A percentile compares a stretch with the other conserved stretches of the same genome.
phyloP scores from a whole-genome alignment of 306 rosid genomes.

The Prunus fruticosa region DNA sequence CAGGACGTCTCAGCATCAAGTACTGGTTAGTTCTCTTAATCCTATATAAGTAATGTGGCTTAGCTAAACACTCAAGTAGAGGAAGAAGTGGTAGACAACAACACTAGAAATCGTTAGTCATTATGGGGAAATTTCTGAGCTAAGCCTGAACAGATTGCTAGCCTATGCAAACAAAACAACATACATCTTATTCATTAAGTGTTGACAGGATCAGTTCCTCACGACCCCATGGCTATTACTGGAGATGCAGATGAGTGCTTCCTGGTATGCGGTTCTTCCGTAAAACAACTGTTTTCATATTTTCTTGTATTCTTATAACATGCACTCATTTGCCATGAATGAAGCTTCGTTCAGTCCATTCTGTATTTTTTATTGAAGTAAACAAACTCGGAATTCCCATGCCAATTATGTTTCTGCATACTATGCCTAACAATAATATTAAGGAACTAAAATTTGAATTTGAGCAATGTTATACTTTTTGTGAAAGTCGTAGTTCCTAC shows the following conservation, averaged over 20 bases:
- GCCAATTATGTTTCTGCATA: not conserved
- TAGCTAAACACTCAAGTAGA: conserved; percentile 1
- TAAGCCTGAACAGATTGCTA: not conserved
- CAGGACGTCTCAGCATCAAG: conserved; percentile 45
- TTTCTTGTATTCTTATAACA: not conserved
- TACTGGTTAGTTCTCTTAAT: conserved; percentile 40
- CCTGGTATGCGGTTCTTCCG: conserved; percentile 42
- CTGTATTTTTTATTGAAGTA: not conserved
- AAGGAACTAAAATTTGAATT: not conserved
- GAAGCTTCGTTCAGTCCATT: not conserved
- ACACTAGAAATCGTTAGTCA: not conserved
- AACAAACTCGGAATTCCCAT: not conserved
- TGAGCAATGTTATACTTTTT: not conserved
- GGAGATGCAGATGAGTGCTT: conserved; percentile 52
- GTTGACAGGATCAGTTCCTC: conserved; percentile 42
- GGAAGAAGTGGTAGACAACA: not conserved
- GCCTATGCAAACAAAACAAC: not conserved
- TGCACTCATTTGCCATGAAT: not conserved
- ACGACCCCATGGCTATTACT: conserved; percentile 28
- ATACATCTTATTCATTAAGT: conserved; percentile 24
- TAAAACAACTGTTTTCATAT: not conserved
- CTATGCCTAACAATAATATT: not conserved
- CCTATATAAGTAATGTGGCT: conserved; percentile 14
- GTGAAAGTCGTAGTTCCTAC: not conserved
- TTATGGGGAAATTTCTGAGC: no score